Evolutionary conservation across 176 grass and related monocot species (phyloP).

Genomic region (bread wheat (Triticum aestivum)): IWGSC_CS_RefSeq_v2.1 NC_057807.1:89666864-89667363

Average conservation of each 20-base stretch:
- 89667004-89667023: too few species aligned
- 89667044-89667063: too few species aligned
- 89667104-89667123: neutral
- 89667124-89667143: neutral
- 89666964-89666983: too few species aligned
- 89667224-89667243: neutral
- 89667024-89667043: too few species aligned
- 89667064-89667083: too few species aligned
- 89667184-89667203: neutral
- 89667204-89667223: neutral
- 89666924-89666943: too few species aligned
- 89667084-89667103: neutral
- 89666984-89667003: too few species aligned
- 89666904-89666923: too few species aligned
- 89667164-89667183: neutral
- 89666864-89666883: too few species aligned
- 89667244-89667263: neutral
- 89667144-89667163: neutral
- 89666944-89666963: too few species aligned
- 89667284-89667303: neutral
- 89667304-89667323: neutral
- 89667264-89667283: neutral
- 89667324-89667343: neutral
- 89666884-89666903: too few species aligned
- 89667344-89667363: conserved; percentile 7